Evolutionary conservation across 2,329 filamentous ascomycete species (phyloP), one percentile per base, ranked within the genome.

Genomic region (Zymoseptoria passerinii): DNA sequence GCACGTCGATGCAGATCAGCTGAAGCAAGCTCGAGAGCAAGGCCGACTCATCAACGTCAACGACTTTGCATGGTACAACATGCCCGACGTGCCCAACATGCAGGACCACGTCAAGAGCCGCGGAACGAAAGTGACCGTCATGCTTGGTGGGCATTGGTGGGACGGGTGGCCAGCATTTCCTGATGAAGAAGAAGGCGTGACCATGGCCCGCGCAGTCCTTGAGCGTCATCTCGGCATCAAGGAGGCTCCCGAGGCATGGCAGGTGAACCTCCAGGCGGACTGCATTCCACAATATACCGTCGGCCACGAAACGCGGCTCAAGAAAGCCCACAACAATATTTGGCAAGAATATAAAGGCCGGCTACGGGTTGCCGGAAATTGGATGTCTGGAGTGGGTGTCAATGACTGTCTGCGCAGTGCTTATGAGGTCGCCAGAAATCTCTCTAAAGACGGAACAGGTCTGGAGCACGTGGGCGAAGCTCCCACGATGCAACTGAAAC

Each of bases 131-230:
- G 75, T 97, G 55, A 96, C 92, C 16, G 89, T 97, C 66, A 95
- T 99, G 85, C 78, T 99, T 58, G 94, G 94, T 59, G 94, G 94
- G 1, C 91, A 96, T 75, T 90, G 89, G 82, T 97, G 90, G 90
- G 81, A 90, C 71, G 81, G 77, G 58, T 84, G 81, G 77, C 68
- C 73, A 1, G 75, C 77, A 48, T 83, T 83, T 58, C 91, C 90
- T 0, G 76, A 81, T 54, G 80, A 85, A 61, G 78, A 85, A 13
- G 81, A 88, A 64, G 90, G 84, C 16, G 76, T 88, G 27, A 70
- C 74, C 5, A 87, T 92, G 81, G 90, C 92, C 35, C 82, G 83
- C 61, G 74, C 78, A 1, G 77, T 95, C 6, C 77, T 96, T 1
- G 75, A 81, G 61, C 81, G 90, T 19, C 92, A 97, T 68, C 78